Base-by-base conservation (phyloP, 2,329 filamentous ascomycete genomes). In the Elsinoe perseae region DNA sequence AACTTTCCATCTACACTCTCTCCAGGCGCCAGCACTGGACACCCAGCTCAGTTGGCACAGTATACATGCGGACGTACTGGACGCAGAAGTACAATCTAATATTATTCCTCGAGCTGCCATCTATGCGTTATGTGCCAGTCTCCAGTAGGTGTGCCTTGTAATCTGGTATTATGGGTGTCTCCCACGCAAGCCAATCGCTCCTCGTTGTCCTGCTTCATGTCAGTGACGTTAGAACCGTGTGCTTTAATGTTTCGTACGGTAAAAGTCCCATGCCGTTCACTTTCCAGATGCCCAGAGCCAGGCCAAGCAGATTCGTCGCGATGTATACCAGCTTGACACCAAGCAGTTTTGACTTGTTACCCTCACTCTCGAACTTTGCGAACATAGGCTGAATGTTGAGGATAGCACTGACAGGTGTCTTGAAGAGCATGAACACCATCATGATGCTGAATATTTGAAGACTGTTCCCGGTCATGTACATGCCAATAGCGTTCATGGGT, bases 361-460 rank as follows among this genome's bases (percentile, higher is more conserved):
- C 83, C 54, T 89, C 84, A 18, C 88, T 91, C 70, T 96, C 89
- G 72, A 95, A 95, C 60, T 86, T 85, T 68, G 89, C 83, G 70
- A 98, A 97, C n/a, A 87, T 88, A 67, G 85, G 81, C 68, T 93
- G 90, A 48, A 92, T 92, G 63, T 77, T 82, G 59, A 95, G 73
- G 44, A 97, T 75, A 30, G 91, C 93, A 72, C 89, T 82, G 59
- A 98, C 80, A 8, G 93, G 93, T 63, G 88, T 95, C 78, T 97
- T 97, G 80, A 98, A 98, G 44, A 95, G 85, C 87, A 96, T 97
- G 66, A 92, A 91, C 16, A 97, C 92, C 91, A 97, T 98, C 89
- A 97, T 97, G 73, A 98, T 97, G 73, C 87, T 95, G 77, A 98
- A 98, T 63, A 98, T 97, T 71, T 98, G 93, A 46, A 98, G 82